Percentiles rank a stretch among this genome's conserved stretches.
These are phyloP conservation scores for Mycena galopus DNA, from an alignment of 768 basidiomycete species.

Conservation along the genomic window DNA sequence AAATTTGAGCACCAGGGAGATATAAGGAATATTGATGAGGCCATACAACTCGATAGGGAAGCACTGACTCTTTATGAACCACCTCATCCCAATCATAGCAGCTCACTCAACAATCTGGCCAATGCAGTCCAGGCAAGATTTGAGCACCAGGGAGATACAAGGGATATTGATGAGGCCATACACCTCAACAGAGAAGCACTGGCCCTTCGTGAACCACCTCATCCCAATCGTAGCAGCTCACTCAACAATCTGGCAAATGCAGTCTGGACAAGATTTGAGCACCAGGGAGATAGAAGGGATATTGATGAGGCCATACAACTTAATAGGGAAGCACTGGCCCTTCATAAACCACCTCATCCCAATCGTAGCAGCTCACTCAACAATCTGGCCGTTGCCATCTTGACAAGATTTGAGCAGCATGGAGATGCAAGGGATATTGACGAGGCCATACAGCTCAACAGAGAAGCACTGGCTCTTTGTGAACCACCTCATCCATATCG, in stretches of 20 bases:
- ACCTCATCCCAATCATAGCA: too few species aligned
- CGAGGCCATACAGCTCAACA: too few species aligned
- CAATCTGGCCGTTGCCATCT: background rate
- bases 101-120: too few species aligned
- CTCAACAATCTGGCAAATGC: background rate
- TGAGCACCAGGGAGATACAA: background rate
- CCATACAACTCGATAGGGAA: too few species aligned
- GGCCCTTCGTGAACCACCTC: background rate
- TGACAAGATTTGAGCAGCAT: background rate
- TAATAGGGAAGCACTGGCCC: background rate
- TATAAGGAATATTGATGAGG: too few species aligned
- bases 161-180: background rate
- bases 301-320: too few species aligned
- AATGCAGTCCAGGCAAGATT: too few species aligned
- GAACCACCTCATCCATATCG: background rate
- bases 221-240: background rate
- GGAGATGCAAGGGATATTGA: background rate
- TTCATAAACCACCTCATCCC: background rate
- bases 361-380: background rate
- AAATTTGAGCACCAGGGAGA: too few species aligned
- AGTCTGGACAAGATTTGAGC: background rate
- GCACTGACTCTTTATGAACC: too few species aligned
- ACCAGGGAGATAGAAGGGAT: too few species aligned
- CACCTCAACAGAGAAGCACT: too few species aligned
- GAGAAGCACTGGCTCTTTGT: too few species aligned